Percentiles rank a stretch among this genome's conserved stretches.
phyloP scores from a whole-genome alignment of 176 grass and related monocot species.

The maize (Zea mays) region Zm-B73-REFERENCE-NAM-5.0 NC_050105.1:76306501-76307000 shows the following conservation, averaged over 20 bases:
- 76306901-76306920: not conserved
- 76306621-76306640: slow-evolving; percentile 21
- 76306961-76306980: no score
- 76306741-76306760: no score
- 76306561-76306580: no score
- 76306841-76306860: not conserved
- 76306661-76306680: slow-evolving; percentile 1
- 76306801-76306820: slow-evolving; percentile 5
- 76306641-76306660: not conserved
- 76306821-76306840: slow-evolving; percentile 3
- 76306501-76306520: not conserved
- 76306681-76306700: slow-evolving; percentile 37
- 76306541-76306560: not conserved
- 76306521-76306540: not conserved
- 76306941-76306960: no score
- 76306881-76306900: not conserved
- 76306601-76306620: not conserved
- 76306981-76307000: no score
- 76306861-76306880: not conserved
- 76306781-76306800: not conserved
- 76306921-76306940: no score
- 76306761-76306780: not conserved
- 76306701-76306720: not conserved
- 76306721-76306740: slow-evolving; percentile 23
- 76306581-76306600: no score